These are phyloP conservation scores for Patellaria atrata DNA, from an alignment of 495 filamentous ascomycete species.

Conservation along the genomic window DNA sequence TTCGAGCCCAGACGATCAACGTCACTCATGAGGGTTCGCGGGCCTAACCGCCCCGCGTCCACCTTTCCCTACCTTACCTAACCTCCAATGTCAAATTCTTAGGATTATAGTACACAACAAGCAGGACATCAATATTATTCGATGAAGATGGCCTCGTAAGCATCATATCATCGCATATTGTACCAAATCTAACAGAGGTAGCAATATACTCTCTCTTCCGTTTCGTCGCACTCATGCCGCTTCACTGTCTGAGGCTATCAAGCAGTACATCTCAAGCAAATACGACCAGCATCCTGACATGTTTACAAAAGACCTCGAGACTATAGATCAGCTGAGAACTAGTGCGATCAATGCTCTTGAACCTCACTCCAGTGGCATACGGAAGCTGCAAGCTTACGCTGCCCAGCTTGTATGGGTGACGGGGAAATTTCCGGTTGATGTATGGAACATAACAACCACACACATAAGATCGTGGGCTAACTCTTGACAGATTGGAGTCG, in stretches of 20 bases:
- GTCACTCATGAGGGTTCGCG: no score
- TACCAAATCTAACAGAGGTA: conserved; percentile 14
- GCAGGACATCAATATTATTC: not conserved
- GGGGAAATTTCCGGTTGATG: conserved; percentile 94
- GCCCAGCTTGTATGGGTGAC: conserved; percentile 88
- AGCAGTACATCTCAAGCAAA: conserved; percentile 93
- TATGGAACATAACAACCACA: conserved; percentile 30
- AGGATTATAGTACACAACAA: conserved; percentile 6
- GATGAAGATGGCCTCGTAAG: conserved; percentile 18
- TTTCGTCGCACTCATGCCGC: conserved; percentile 74
- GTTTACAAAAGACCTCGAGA: conserved; percentile 79
- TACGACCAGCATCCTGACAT: conserved; percentile 99
- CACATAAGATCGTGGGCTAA: not conserved
- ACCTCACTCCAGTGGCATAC: conserved; percentile 77
- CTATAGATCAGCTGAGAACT: conserved; percentile 66
- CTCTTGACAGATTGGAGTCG: conserved; percentile 66
- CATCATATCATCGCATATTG: not conserved
- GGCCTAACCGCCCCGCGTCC: no score
- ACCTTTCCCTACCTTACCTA: no score
- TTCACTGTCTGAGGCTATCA: conserved; percentile 66
- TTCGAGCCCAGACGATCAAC: no score
- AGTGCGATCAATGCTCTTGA: conserved; percentile 81
- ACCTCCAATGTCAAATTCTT: no score
- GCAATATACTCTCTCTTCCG: conserved; percentile 47
- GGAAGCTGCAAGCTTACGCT: conserved; percentile 74